Evolutionary conservation across 2,329 filamentous ascomycete species (phyloP).

Genomic region (Byssoonygena ceratinophila): DNA sequence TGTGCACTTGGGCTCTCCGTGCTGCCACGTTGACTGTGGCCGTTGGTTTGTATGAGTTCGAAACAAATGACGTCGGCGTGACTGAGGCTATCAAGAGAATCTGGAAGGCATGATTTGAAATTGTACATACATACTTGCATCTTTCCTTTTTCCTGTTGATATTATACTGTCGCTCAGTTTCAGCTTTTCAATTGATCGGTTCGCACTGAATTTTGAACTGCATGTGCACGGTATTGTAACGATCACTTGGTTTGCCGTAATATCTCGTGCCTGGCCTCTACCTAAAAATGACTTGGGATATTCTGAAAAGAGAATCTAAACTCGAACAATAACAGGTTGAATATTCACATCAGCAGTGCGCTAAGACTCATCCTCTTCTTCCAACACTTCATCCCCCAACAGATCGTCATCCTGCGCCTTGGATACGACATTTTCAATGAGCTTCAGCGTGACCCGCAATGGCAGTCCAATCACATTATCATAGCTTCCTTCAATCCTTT

Average conservation of each 20-base stretch:
- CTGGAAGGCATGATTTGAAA: constrained; percentile 58
- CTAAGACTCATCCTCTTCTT: constrained; percentile 32
- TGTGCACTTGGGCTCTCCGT: constrained; percentile 70
- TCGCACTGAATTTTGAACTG: neutral
- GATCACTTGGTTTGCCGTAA: too few relatives aligned
- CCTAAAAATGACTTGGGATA: too few relatives aligned
- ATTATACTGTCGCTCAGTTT: constrained; percentile 13
- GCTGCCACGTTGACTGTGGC: constrained; percentile 67
- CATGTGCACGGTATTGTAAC: neutral
- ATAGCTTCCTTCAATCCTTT: constrained; percentile 76
- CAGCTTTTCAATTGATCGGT: neutral
- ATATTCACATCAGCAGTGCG: neutral
- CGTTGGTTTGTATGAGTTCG: constrained; percentile 91
- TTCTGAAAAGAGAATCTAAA: too few relatives aligned
- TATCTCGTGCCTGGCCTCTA: neutral
- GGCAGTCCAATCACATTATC: constrained; percentile 94
- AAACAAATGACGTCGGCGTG: constrained; percentile 94
- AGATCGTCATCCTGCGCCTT: constrained; percentile 57
- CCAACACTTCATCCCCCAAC: constrained; percentile 33
- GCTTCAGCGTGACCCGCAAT: constrained; percentile 60
- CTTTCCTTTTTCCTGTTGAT: constrained; percentile 21
- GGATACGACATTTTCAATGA: constrained; percentile 82
- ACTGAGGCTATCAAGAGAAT: constrained; percentile 80
- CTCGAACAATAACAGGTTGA: neutral
- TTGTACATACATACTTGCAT: constrained; percentile 19